These are phyloP conservation scores for Evernia prunastri DNA, from an alignment of 495 filamentous ascomycete species.

Conservation along the genomic window DNA sequence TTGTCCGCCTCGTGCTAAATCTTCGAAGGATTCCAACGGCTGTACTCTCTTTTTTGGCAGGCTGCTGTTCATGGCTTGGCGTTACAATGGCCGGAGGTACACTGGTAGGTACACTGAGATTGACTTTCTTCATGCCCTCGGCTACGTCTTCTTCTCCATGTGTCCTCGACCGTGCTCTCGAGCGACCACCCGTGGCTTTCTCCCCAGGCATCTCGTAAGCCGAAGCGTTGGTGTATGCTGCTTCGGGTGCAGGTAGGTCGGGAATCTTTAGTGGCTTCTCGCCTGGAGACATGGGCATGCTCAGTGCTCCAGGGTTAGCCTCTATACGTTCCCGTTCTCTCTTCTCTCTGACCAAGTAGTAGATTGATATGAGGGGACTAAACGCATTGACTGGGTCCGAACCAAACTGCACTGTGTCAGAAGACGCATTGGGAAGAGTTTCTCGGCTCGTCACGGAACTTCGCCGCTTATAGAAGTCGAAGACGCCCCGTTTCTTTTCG, in stretches of 20 bases:
- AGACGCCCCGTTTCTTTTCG: conserved; percentile 85
- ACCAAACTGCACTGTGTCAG: conserved; percentile 74
- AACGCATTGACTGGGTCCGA: conserved; percentile 90
- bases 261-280: conserved; percentile 61
- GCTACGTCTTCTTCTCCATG: conserved; percentile 92
- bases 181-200: conserved; percentile 66
- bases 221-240: conserved; percentile 83
- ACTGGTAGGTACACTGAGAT: conserved; percentile 48
- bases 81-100: conserved; percentile 51
- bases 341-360: conserved; percentile 94
- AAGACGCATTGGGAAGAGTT: conserved; percentile 77
- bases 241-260: conserved; percentile 71
- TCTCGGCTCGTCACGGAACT: conserved; percentile 84
- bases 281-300: conserved; percentile 48
- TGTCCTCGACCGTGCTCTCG: conserved; percentile 78
- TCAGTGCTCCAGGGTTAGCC: conserved; percentile 53
- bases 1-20: conserved; percentile 78
- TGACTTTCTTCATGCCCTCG: conserved; percentile 66
- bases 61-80: conserved; percentile 49
- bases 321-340: conserved; percentile 70
- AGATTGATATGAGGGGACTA: conserved; percentile 86
- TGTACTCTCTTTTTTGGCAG: conserved; percentile 76
- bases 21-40: conserved; percentile 80
- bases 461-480: conserved; percentile 94
- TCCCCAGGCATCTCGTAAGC: conserved; percentile 80